phyloP scores from a whole-genome alignment of 176 grass and related monocot species.

The Phragmites australis region DNA sequence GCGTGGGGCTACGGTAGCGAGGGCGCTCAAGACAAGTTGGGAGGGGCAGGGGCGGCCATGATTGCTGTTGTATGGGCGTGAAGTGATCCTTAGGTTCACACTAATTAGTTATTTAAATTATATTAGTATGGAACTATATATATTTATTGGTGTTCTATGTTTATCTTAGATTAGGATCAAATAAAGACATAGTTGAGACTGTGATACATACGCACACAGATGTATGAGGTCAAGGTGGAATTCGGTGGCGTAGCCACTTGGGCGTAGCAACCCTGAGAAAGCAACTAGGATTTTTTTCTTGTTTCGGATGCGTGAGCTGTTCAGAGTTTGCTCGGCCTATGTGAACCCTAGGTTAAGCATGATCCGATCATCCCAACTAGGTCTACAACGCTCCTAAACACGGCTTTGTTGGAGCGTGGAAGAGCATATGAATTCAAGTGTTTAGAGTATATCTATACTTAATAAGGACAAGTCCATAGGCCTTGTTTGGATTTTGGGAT shows the following conservation, averaged over 20 bases:
- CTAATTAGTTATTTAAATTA: too few relatives aligned
- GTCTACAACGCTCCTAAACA: too few relatives aligned
- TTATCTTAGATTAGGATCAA: background rate
- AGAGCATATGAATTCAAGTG: too few relatives aligned
- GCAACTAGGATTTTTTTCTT: background rate
- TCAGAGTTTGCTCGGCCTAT: background rate
- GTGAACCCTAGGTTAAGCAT: too few relatives aligned
- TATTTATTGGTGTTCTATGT: too few relatives aligned
- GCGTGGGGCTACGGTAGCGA: background rate
- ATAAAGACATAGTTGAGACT: background rate
- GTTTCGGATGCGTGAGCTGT: background rate
- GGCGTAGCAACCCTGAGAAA: background rate
- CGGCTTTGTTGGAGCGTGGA: too few relatives aligned
- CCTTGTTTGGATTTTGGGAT: too few relatives aligned
- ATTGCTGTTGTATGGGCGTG: too few relatives aligned
- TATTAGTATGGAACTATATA: too few relatives aligned
- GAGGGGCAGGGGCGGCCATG: background rate
- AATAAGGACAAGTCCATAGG: background rate
- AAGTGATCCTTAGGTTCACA: too few relatives aligned
- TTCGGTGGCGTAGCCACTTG: background rate
- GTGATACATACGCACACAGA: background rate
- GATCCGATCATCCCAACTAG: too few relatives aligned
- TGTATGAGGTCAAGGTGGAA: background rate
- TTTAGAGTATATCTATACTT: background rate
- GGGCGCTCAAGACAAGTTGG: slow-evolving; percentile 21